A percentile compares a stretch with the other conserved stretches of the same genome.
phyloP scores from a whole-genome alignment of 768 basidiomycete genomes.

The Podaxis pistillaris region DNA sequence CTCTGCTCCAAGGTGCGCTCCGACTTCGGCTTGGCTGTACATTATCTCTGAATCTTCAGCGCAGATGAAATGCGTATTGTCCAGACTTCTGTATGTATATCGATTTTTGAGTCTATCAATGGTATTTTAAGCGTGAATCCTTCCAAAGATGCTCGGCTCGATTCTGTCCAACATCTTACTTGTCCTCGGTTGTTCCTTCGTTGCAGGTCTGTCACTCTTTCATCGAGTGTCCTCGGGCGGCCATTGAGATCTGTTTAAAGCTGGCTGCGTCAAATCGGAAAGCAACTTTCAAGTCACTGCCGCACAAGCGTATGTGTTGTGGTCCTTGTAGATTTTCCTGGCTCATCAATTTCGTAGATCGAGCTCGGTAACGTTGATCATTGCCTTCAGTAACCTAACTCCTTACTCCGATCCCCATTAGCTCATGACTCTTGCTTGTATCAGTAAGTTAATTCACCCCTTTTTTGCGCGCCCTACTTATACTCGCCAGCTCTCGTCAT shows the following conservation, averaged over 20 bases:
- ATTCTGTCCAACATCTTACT: constrained; percentile 88
- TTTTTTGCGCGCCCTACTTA: not conserved
- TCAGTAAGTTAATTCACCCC: constrained; percentile 51
- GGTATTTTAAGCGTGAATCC: not conserved
- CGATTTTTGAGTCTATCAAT: not conserved
- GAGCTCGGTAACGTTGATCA: constrained; percentile 38
- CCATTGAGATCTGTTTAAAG: constrained; percentile 28
- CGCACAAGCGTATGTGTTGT: constrained; percentile 74
- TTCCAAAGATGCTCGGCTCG: constrained; percentile 76
- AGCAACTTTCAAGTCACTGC: constrained; percentile 80
- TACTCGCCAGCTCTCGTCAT: constrained; percentile 66
- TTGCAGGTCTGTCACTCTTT: constrained; percentile 54
- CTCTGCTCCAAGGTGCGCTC: constrained; percentile 66
- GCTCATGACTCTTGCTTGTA: constrained; percentile 85
- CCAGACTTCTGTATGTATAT: constrained; percentile 72
- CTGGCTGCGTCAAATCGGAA: constrained; percentile 64
- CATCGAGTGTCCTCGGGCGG: not conserved
- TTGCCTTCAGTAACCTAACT: not conserved
- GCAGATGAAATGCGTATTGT: constrained; percentile 83
- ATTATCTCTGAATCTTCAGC: constrained; percentile 14
- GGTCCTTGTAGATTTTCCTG: constrained; percentile 2
- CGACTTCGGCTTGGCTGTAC: not conserved
- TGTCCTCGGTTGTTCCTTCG: constrained; percentile 88
- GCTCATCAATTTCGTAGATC: constrained; percentile 31
- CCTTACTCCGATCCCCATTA: constrained; percentile 21